Evolutionary conservation across 768 basidiomycete genomes (phyloP).

Genomic region (Austroboletus eburneus): DNA sequence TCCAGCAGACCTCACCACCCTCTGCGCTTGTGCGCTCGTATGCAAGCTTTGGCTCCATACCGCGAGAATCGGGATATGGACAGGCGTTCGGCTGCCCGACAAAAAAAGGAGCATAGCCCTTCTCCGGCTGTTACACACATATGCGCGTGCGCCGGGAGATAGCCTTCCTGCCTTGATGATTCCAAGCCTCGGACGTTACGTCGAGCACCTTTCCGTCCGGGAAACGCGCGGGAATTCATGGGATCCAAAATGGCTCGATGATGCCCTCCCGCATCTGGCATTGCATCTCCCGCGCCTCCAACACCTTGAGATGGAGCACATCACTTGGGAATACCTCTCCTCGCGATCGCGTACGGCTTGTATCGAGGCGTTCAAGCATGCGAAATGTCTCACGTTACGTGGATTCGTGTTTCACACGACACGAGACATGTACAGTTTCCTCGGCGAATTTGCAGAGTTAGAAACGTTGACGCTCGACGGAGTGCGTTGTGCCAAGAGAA

Average conservation of each 20-base stretch:
- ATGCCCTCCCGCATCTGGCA: slow-evolving; percentile 23
- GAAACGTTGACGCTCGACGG: slow-evolving; percentile 29
- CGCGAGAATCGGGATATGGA: slow-evolving; percentile 24
- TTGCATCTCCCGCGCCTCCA: slow-evolving; percentile 18
- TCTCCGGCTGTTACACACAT: slow-evolving; percentile 15
- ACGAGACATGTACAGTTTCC: slow-evolving; percentile 26
- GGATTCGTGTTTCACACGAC: slow-evolving; percentile 24
- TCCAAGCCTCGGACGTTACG: slow-evolving; percentile 59
- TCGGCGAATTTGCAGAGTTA: slow-evolving; percentile 24
- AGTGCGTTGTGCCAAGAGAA: slow-evolving; percentile 23
- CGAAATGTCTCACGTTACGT: slow-evolving; percentile 18
- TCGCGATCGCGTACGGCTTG: slow-evolving; percentile 23
- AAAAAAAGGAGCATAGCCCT: slow-evolving; percentile 20
- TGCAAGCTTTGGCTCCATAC: slow-evolving; percentile 29
- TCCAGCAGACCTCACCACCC: slow-evolving; percentile 15
- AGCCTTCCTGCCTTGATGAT: slow-evolving; percentile 35
- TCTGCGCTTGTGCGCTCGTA: slow-evolving; percentile 27
- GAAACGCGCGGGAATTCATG: slow-evolving; percentile 30
- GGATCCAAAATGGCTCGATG: slow-evolving; percentile 33
- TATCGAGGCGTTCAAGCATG: slow-evolving; percentile 21
- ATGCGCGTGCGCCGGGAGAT: slow-evolving; percentile 9
- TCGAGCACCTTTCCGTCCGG: slow-evolving; percentile 22
- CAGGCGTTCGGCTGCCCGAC: slow-evolving; percentile 15
- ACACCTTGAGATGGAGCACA: slow-evolving; percentile 25
- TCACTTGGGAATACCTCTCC: slow-evolving; percentile 33